phyloP scores from a whole-genome alignment of 2,329 filamentous ascomycete genomes.

The Trichoderma simmonsii region DNA sequence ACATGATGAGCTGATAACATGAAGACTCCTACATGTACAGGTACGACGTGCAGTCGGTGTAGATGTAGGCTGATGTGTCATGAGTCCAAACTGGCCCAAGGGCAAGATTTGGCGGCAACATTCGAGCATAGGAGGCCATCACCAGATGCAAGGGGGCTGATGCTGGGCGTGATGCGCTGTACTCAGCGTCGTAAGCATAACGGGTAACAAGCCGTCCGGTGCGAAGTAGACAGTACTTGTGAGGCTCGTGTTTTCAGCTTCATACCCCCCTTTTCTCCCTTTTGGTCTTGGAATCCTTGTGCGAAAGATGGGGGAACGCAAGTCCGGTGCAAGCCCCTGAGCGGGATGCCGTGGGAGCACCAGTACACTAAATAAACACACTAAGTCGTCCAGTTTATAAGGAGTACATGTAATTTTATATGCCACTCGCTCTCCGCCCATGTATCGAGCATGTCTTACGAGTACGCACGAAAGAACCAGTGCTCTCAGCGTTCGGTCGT shows the following conservation, averaged over 20 bases:
- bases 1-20: background rate
- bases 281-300: background rate
- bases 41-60: background rate
- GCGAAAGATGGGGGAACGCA: background rate
- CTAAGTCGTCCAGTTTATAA: background rate
- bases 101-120: background rate
- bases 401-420: background rate
- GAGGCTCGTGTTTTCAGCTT: background rate
- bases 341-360: background rate
- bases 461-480: background rate
- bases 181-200: background rate
- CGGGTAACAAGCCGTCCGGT: background rate
- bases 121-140: background rate
- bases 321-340: background rate
- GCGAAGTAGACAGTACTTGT: background rate
- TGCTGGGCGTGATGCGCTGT: background rate
- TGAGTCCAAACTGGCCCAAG: background rate
- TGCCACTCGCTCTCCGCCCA: background rate
- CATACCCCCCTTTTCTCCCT: background rate
- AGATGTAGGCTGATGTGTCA: conserved; percentile 2
- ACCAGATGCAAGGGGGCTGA: background rate
- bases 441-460: background rate
- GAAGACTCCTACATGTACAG: background rate
- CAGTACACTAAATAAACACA: background rate
- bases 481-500: background rate